These are phyloP conservation scores for Whalleya microplaca DNA, from an alignment of 2,329 filamentous ascomycete species.

Conservation along the genomic window DNA sequence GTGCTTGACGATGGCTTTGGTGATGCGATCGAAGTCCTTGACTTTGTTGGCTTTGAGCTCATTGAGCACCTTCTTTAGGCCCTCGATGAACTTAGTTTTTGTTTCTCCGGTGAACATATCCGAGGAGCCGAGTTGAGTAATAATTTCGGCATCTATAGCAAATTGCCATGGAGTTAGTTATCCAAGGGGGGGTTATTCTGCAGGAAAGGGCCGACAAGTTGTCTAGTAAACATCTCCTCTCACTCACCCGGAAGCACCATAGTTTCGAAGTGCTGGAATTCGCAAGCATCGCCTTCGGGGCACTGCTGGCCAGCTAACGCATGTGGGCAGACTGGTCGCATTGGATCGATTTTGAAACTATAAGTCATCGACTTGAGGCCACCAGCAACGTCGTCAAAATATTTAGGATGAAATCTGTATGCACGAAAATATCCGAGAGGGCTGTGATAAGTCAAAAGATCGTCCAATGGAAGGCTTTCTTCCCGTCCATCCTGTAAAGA, in stretches of 20 bases:
- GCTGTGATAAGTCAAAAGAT: conserved; percentile 74
- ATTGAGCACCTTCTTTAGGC: conserved; percentile 64
- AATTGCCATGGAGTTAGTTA: conserved; percentile 50
- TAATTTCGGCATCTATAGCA: conserved; percentile 70
- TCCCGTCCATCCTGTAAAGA: conserved; percentile 30
- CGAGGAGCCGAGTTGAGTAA: conserved; percentile 70
- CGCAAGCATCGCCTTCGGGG: conserved; percentile 70
- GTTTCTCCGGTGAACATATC: conserved; percentile 66
- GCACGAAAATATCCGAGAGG: conserved; percentile 82
- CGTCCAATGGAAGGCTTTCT: conserved; percentile 19
- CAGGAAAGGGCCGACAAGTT: conserved; percentile 34
- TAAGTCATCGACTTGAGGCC: conserved; percentile 91
- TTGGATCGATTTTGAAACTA: conserved; percentile 84
- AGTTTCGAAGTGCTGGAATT: conserved; percentile 77
- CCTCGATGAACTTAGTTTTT: conserved; percentile 63
- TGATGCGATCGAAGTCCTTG: conserved; percentile 69
- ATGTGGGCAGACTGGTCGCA: conserved; percentile 74
- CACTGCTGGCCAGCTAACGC: conserved; percentile 74
- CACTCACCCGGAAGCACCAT: conserved; percentile 77
- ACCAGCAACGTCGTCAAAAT: conserved; percentile 67
- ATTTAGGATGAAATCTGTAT: conserved; percentile 87
- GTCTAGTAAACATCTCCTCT: conserved; percentile 24
- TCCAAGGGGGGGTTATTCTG: conserved; percentile 43
- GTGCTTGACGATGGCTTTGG: conserved; percentile 68
- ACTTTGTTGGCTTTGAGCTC: conserved; percentile 62